Percentiles rank a stretch among this genome's conserved stretches.
Evolutionary conservation across 2,329 filamentous ascomycete species (phyloP).

Genomic region (Nigrograna mackinnonii): DNA sequence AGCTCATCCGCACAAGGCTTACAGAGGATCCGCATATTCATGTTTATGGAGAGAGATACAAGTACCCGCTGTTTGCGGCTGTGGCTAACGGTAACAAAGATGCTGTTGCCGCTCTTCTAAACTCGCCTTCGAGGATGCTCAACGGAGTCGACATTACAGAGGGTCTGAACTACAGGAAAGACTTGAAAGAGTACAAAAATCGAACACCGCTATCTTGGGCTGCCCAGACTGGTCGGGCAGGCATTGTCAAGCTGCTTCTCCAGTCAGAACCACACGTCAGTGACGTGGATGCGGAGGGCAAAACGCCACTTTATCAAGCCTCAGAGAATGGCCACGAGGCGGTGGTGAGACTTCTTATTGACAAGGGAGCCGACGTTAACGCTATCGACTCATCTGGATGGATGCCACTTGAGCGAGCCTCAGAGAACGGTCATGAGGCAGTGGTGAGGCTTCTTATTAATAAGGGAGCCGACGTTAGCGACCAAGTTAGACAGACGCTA

Average conservation of each 20-base stretch:
- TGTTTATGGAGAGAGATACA: constrained; percentile 29
- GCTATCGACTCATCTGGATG: constrained; percentile 18
- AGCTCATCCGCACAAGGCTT: constrained; percentile 34
- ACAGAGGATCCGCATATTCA: constrained; percentile 17
- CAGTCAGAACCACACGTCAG: constrained; percentile 3
- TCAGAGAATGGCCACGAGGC: constrained; percentile 2
- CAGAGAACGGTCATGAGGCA: constrained; percentile 6
- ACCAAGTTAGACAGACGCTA: not conserved
- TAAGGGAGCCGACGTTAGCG: constrained; percentile 8
- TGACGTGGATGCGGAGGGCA: not conserved
- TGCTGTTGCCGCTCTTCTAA: constrained; percentile 13
- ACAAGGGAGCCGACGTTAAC: constrained; percentile 10
- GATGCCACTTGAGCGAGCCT: constrained; percentile 18
- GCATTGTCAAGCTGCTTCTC: constrained; percentile 12
- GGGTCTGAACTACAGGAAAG: too few species aligned
- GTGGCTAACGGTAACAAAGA: constrained; percentile 30
- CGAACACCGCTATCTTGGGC: constrained; percentile 10
- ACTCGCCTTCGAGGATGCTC: too few species aligned
- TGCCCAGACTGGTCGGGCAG: constrained; percentile 11
- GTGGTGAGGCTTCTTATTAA: constrained; percentile 10
- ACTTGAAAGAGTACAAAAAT: constrained; percentile 8
- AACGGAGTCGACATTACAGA: too few species aligned
- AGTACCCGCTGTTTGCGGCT: constrained; percentile 37
- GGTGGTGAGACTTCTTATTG: constrained; percentile 4
- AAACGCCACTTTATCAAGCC: constrained; percentile 4